Base-by-base conservation (phyloP, 2,329 filamentous ascomycete genomes). In the Pezicula radicicola region DNA sequence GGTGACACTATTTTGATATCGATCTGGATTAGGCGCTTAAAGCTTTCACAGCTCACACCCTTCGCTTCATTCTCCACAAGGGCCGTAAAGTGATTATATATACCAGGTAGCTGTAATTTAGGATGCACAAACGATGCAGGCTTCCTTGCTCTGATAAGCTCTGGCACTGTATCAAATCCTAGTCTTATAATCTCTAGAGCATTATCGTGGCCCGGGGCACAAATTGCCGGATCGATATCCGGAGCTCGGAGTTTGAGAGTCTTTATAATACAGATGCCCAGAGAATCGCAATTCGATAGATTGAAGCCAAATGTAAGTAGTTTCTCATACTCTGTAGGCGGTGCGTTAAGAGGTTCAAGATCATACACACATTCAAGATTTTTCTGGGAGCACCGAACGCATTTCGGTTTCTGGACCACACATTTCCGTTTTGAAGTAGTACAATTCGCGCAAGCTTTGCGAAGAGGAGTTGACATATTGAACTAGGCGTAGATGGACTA, bases 351-450 rank as follows among this genome's bases (percentile, higher is more conserved):
- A 6, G 19, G 49, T 47, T 47, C 35, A 15, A 51, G 44, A 51
- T 51, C 43, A 35, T 51, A 51, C 19, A 27, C 27, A 28, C 49
- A 51, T 13, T 28, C 43, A 19, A 51, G 49, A 41, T 35, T 43
- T 16, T 48, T 46, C 36, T 51, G 43, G 18, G 35, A 18, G 42
- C 49, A 51, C 25, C 49, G 49, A 19, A 15, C 30, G 44, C 49
- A 51, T 43, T 41, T 47, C 21, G 49, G 49, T 15, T 41, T 27
- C 41, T 48, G 49, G 35, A 51, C 43, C 2, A 51, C 33, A 42
- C 49, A 51, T 48, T 51, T 51, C 35, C 49, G 42, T 43, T 51
- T 51, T 7, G 49, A 51, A n/a, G 43, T 27, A 10, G 49, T 51
- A 35, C 49, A 51, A 35, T 51, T 51, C 33, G 21, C 12, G 45